These are phyloP conservation scores for Meredithiella fracta DNA, from an alignment of 2,329 filamentous ascomycete species.

Conservation along the genomic window DNA sequence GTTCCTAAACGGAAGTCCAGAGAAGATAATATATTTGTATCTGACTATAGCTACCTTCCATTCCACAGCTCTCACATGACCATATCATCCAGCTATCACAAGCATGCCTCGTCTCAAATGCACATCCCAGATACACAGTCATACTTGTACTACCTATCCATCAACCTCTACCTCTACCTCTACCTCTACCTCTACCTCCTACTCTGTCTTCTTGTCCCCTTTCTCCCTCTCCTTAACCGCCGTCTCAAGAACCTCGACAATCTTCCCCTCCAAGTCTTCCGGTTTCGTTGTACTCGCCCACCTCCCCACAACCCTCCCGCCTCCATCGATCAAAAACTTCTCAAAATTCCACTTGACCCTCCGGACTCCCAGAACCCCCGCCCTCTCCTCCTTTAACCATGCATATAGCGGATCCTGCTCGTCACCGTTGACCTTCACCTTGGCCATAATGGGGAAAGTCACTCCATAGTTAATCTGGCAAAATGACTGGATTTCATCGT, in stretches of 20 bases:
- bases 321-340: slow-evolving; percentile 80
- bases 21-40: too few relatives aligned
- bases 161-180: neutral
- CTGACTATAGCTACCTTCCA: too few relatives aligned
- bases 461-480: slow-evolving; percentile 93
- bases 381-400: slow-evolving; percentile 57
- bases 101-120: too few relatives aligned
- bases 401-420: slow-evolving; percentile 62
- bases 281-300: slow-evolving; percentile 87
- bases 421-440: slow-evolving; percentile 86
- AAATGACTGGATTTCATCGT: slow-evolving; percentile 67
- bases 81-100: too few relatives aligned
- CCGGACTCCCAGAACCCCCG: slow-evolving; percentile 77
- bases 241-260: slow-evolving; percentile 50
- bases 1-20: too few relatives aligned
- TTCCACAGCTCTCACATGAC: too few relatives aligned
- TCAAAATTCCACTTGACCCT: slow-evolving; percentile 99
- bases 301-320: slow-evolving; percentile 69
- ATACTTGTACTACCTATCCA: neutral
- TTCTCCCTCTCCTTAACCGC: neutral
- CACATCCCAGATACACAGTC: neutral
- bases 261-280: slow-evolving; percentile 56
- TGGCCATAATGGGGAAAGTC: slow-evolving; percentile 76
- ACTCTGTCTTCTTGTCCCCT: neutral
- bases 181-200: too few relatives aligned